phyloP scores from a whole-genome alignment of 2,329 filamentous ascomycete species.

The Sporothrix schenckii region DNA sequence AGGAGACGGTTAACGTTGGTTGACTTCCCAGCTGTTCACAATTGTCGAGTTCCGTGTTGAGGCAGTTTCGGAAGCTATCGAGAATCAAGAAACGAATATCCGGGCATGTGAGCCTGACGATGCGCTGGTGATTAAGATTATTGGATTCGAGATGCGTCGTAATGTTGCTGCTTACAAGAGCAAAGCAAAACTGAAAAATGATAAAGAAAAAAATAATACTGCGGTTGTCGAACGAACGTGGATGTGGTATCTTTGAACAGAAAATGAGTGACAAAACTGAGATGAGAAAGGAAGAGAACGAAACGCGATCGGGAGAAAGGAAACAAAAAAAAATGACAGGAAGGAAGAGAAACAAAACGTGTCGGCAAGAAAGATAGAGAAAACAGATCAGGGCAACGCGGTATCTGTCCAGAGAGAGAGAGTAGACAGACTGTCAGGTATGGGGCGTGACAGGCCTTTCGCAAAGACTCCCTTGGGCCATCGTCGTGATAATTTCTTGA shows the following conservation, averaged over 20 bases:
- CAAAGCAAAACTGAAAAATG: neutral
- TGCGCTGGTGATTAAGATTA: neutral
- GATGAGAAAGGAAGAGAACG: constrained; percentile 12
- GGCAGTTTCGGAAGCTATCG: neutral
- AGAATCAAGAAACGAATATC: neutral
- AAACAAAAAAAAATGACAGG: neutral
- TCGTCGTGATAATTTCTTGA: constrained; percentile 28
- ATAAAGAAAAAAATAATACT: neutral
- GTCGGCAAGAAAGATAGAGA: constrained; percentile 10
- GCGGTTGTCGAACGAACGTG: neutral
- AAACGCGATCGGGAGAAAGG: neutral
- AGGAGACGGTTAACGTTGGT: no score
- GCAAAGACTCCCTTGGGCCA: constrained; percentile 31
- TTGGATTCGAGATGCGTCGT: neutral
- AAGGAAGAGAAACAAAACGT: constrained; percentile 1
- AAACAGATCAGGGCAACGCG: constrained; percentile 2
- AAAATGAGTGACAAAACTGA: neutral
- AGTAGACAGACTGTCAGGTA: neutral
- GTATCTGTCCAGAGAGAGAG: constrained; percentile 13
- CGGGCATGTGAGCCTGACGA: neutral
- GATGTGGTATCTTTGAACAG: neutral
- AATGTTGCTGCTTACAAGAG: neutral
- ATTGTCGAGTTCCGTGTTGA: neutral
- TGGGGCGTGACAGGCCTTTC: constrained; percentile 8
- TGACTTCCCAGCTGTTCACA: neutral